phyloP scores from a whole-genome alignment of 108 stramenopile genomes.

The Thalassiosira profunda region DNA sequence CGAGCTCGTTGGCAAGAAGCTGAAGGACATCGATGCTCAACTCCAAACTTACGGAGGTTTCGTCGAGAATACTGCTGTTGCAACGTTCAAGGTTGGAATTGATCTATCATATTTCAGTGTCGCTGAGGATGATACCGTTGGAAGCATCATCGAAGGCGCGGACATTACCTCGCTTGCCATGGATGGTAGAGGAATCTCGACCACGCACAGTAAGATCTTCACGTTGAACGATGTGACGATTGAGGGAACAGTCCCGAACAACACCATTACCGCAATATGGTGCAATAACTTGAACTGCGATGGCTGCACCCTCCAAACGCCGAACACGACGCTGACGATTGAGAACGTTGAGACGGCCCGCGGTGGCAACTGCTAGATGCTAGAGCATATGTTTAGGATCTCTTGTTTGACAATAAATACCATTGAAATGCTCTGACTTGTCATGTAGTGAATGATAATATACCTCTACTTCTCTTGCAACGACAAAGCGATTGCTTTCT shows the following conservation, averaged over 20 bases:
- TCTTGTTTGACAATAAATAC: no score
- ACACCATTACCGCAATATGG: constrained; percentile 1
- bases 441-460: no score
- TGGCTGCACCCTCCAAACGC: not conserved
- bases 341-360: not conserved
- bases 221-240: constrained; percentile 1
- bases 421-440: no score
- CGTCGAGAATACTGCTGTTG: not conserved
- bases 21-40: not conserved
- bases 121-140: not conserved
- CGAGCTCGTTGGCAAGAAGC: constrained; percentile 5
- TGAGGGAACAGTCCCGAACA: not conserved
- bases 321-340: not conserved
- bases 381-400: no score
- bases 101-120: constrained; percentile 1
- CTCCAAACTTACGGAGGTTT: constrained; percentile 8
- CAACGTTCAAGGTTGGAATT: constrained; percentile 1
- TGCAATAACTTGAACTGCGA: not conserved
- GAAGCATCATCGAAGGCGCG: not conserved
- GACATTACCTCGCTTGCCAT: not conserved
- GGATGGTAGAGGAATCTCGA: not conserved
- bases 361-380: not conserved
- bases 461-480: constrained; percentile 23
- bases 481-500: constrained; percentile 44
- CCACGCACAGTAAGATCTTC: constrained; percentile 1